Evolutionary conservation across 2,329 filamentous ascomycete species (phyloP).

Genomic region (Colletotrichum melonis): DNA sequence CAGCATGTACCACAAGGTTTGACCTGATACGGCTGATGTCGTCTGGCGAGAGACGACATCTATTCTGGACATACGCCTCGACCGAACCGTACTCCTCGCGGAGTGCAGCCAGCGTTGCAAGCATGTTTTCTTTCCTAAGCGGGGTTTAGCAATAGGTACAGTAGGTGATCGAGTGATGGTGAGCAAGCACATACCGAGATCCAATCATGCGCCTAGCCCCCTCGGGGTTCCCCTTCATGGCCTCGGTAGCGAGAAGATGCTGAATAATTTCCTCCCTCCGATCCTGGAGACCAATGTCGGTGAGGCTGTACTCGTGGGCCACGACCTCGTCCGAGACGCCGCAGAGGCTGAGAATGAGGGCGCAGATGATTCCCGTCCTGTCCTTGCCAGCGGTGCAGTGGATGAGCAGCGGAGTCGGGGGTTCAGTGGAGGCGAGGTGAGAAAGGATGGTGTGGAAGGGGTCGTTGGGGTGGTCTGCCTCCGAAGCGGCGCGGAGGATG

Average conservation of each 20-base stretch:
- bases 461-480: conserved; percentile 29
- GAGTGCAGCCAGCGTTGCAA: conserved; percentile 64
- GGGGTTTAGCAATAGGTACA: not conserved
- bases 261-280: conserved; percentile 64
- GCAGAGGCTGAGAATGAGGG: conserved; percentile 72
- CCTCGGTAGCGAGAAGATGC: conserved; percentile 61
- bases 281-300: conserved; percentile 68
- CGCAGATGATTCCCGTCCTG: conserved; percentile 77
- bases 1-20: conserved; percentile 56
- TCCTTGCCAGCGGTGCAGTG: conserved; percentile 86
- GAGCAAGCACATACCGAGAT: conserved; percentile 49
- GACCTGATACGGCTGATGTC: conserved; percentile 64
- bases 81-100: conserved; percentile 70
- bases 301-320: conserved; percentile 77
- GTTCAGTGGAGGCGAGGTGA: conserved; percentile 59
- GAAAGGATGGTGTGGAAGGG: conserved; percentile 65
- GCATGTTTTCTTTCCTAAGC: conserved; percentile 59
- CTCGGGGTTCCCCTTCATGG: conserved; percentile 57
- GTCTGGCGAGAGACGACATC: conserved; percentile 67
- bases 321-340: conserved; percentile 69
- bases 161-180: not conserved
- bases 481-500: conserved; percentile 66
- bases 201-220: conserved; percentile 59
- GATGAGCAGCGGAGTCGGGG: conserved; percentile 66
- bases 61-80: conserved; percentile 70